Base-by-base conservation (phyloP, 1,284 basidiomycete genomes). In the Leccinum subspadiceum region DNA sequence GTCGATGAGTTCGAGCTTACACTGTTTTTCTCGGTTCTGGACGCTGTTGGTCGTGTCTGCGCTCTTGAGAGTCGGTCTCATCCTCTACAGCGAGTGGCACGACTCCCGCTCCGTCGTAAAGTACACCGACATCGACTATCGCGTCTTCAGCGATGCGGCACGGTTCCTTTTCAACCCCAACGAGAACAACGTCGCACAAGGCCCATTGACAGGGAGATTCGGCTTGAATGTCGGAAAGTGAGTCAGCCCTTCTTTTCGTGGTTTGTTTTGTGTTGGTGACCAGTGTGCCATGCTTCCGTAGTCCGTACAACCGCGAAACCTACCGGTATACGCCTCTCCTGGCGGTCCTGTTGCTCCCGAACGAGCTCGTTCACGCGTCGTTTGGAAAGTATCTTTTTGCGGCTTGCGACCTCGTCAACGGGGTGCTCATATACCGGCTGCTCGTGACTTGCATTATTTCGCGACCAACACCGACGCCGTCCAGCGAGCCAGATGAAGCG, bases 51-150 rank as follows among this genome's bases (percentile, higher is more conserved):
- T 80, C 17, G 65, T 81, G 24, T 88, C 92, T 1, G 70, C 81
- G 15, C 39, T 81, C 24, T 70, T 95, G 52, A 86, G 94, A 57
- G 73, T 91, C 20, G 79, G 72, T 12, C 83, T 96, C 51, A 88
- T 96, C 59, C 69, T 88, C 5, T 96, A 94, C 74, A 93, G 92
- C 70, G 89, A 90, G 76, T 94, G 92, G 84, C 93, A 95, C 64
- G 94, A 96, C 69, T 82, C 83, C 3, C 85, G 79, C 63, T 91
- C 90, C 1, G 72, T 85, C n/a, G 84, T 98, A 33, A 95, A 95
- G 72, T 99, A 98, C 74, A 99, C 96, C 15, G 96, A 99, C 75
- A 82, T 99, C 60, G 97, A 99, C 77, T 99, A 98, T 75, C 84
- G 87, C 48, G 96, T 99, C 64, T 97, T 98, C 78, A 92, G 86